Evolutionary conservation across 768 basidiomycete species (phyloP).

Genomic region (Mycena albidolilacea): DNA sequence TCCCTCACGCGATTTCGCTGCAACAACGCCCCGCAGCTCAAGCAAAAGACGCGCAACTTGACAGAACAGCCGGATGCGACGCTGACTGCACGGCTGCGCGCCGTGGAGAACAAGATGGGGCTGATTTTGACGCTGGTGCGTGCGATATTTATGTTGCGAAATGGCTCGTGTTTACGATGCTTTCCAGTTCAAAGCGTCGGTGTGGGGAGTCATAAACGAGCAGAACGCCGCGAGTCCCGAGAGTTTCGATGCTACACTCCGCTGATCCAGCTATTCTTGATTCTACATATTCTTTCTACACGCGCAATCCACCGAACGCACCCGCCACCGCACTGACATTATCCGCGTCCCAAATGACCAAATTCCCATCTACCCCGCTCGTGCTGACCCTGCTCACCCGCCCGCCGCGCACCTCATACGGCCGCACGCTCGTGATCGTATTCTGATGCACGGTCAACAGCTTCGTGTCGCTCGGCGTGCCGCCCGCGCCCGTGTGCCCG

Average conservation of each 20-base stretch:
- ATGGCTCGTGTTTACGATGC: too few species aligned
- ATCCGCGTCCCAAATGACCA: constrained; percentile 92
- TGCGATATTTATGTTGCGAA: constrained; percentile 22
- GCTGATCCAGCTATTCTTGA: constrained; percentile 36
- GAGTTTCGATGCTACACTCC: constrained; percentile 38
- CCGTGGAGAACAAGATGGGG: constrained; percentile 95
- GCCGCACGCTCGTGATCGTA: constrained; percentile 92
- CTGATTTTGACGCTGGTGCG: constrained; percentile 92
- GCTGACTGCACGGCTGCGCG: constrained; percentile 81
- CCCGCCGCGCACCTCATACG: constrained; percentile 75
- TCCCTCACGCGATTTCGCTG: background rate
- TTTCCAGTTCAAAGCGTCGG: constrained; percentile 89
- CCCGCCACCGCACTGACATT: constrained; percentile 67
- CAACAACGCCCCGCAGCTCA: constrained; percentile 61
- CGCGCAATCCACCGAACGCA: constrained; percentile 64
- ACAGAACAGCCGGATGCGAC: constrained; percentile 84
- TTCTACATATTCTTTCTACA: constrained; percentile 35
- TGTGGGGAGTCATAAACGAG: constrained; percentile 94
- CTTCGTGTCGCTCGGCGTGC: constrained; percentile 70
- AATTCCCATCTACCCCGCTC: constrained; percentile 92
- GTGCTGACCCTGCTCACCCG: constrained; percentile 86
- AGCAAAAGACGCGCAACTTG: constrained; percentile 76
- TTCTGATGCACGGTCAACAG: constrained; percentile 96
- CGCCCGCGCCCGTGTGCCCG: constrained; percentile 56
- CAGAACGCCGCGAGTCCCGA: constrained; percentile 61